Conservation (phyloP, 2,329 filamentous ascomycete genomes). For the Beauveria medogensis region DNA sequence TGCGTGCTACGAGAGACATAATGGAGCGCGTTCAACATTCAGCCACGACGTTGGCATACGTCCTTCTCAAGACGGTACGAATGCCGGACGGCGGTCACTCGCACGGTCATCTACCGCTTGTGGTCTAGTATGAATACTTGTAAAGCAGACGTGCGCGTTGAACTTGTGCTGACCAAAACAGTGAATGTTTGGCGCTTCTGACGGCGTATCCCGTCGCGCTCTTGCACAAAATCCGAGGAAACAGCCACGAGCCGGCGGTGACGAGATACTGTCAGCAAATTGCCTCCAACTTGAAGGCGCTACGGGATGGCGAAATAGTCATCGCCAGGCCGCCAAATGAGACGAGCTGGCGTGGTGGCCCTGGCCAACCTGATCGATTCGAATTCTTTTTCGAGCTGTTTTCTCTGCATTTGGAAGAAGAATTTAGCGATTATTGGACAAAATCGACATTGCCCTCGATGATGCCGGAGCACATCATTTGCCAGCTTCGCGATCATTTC, state of each 20-base stretch:
- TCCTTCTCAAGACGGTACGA: slow-evolving; percentile 17
- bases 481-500: slow-evolving; percentile 20
- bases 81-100: neutral
- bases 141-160: neutral
- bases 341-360: neutral
- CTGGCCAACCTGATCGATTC: slow-evolving; percentile 6
- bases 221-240: slow-evolving; percentile 17
- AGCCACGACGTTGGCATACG: slow-evolving; percentile 15
- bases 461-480: slow-evolving; percentile 19
- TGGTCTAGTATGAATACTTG: slow-evolving; percentile 17
- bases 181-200: slow-evolving; percentile 21
- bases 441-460: slow-evolving; percentile 12
- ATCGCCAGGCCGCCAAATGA: neutral
- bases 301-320: slow-evolving; percentile 10
- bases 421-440: slow-evolving; percentile 14
- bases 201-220: slow-evolving; percentile 20
- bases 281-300: slow-evolving; percentile 13
- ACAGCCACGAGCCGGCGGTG: slow-evolving; percentile 19
- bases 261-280: slow-evolving; percentile 17
- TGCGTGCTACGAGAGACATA: slow-evolving; percentile 16
- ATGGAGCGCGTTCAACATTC: slow-evolving; percentile 18
- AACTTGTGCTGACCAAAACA: slow-evolving; percentile 12
- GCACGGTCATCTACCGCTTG: slow-evolving; percentile 14
- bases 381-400: slow-evolving; percentile 22
- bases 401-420: slow-evolving; percentile 18